These are phyloP conservation scores for Hansenula sp. DNA, from an alignment of 1,139 yeast species.

Conservation along the genomic window DNA sequence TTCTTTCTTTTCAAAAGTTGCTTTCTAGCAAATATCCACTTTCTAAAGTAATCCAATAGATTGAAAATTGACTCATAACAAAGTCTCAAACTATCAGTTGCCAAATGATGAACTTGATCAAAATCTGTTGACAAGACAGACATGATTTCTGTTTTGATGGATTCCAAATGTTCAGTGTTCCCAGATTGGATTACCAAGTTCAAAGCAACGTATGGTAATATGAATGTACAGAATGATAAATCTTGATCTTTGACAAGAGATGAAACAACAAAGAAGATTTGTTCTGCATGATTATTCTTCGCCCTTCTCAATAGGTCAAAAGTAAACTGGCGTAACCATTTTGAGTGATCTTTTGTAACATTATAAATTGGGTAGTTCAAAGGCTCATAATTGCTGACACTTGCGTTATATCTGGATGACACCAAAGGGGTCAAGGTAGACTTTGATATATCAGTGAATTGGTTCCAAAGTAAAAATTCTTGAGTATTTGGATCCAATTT, in stretches of 20 bases:
- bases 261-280: constrained; percentile 62
- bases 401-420: constrained; percentile 65
- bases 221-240: constrained; percentile 59
- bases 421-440: constrained; percentile 75
- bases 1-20: constrained; percentile 24
- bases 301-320: constrained; percentile 56
- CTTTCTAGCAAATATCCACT: constrained; percentile 49
- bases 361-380: constrained; percentile 48
- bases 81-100: constrained; percentile 53
- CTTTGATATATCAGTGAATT: constrained; percentile 63
- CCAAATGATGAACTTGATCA: constrained; percentile 44
- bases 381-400: constrained; percentile 39
- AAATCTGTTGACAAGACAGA: constrained; percentile 50
- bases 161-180: constrained; percentile 42
- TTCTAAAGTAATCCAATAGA: constrained; percentile 78
- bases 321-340: constrained; percentile 72
- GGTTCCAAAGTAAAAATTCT: constrained; percentile 50
- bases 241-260: constrained; percentile 72
- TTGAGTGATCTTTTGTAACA: constrained; percentile 37
- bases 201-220: constrained; percentile 78
- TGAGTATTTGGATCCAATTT: constrained; percentile 27
- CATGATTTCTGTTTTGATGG: constrained; percentile 54
- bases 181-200: constrained; percentile 48
- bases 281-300: constrained; percentile 35
- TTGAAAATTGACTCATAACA: constrained; percentile 74